Evolutionary conservation across 106 monocot species (phyloP).

Genomic region (Dendrobium chrysotoxum): DNA sequence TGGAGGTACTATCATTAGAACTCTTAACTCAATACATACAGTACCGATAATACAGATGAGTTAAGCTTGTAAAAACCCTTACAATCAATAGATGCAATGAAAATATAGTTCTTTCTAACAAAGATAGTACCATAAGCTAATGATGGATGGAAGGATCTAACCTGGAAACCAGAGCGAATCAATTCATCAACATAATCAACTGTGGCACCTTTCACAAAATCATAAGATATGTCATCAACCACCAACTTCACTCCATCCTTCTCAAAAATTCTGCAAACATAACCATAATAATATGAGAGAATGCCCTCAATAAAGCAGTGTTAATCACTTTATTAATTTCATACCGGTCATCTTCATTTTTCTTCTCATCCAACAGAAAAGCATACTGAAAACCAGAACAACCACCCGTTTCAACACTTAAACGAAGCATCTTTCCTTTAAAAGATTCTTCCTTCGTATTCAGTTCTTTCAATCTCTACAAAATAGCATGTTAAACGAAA

Average conservation of each 20-base stretch:
- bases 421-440: constrained; percentile 75
- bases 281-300: background rate
- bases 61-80: background rate
- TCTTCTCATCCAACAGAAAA: constrained; percentile 70
- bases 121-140: background rate
- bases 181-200: constrained; percentile 94
- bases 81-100: background rate
- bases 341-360: constrained; percentile 82
- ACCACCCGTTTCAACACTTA: constrained; percentile 92
- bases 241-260: constrained; percentile 84
- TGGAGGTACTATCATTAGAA: background rate
- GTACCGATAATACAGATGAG: background rate
- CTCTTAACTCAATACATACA: background rate
- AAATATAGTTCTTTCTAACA: background rate
- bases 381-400: constrained; percentile 99
- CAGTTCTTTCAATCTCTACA: constrained; percentile 89
- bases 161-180: constrained; percentile 87
- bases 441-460: constrained; percentile 38
- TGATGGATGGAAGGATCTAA: constrained; percentile 15
- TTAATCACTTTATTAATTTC: background rate
- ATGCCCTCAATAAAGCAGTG: background rate
- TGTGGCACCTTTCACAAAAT: constrained; percentile 96
- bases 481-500: background rate
- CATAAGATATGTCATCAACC: constrained; percentile 85
- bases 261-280: constrained; percentile 70